Conservation (phyloP, 1,284 basidiomycete genomes). For the Chiua sp. region DNA sequence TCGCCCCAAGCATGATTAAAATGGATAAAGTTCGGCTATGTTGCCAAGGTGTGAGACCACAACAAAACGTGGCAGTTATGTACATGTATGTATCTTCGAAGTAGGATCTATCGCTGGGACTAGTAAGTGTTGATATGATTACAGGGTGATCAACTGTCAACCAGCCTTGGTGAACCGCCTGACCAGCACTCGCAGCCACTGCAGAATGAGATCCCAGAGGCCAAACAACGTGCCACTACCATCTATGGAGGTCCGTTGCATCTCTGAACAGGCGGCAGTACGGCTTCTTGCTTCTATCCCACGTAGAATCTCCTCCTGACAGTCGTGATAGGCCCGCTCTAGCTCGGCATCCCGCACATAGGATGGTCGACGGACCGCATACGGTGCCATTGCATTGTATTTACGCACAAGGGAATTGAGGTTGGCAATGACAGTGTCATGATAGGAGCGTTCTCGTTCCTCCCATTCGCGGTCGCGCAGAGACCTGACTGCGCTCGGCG, state of each 20-base stretch:
- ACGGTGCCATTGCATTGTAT: constrained; percentile 81
- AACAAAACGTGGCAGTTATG: constrained; percentile 1
- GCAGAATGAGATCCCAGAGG: constrained; percentile 25
- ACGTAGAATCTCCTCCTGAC: constrained; percentile 56
- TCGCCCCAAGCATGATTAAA: background rate
- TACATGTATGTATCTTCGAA: too few relatives aligned
- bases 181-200: constrained; percentile 26
- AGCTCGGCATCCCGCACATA: constrained; percentile 65
- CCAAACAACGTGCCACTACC: constrained; percentile 4
- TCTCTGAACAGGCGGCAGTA: constrained; percentile 5
- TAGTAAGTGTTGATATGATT: background rate
- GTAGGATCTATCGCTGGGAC: constrained; percentile 8
- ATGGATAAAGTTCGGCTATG: constrained; percentile 21
- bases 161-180: constrained; percentile 15
- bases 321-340: constrained; percentile 56
- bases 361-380: constrained; percentile 56
- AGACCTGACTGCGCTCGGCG: constrained; percentile 47
- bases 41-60: too few relatives aligned
- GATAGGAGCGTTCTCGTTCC: constrained; percentile 72
- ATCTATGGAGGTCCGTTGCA: background rate
- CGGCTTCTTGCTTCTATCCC: constrained; percentile 42
- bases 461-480: constrained; percentile 82
- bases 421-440: constrained; percentile 70
- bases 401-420: constrained; percentile 78
- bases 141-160: constrained; percentile 1